Percentiles rank a stretch among this genome's conserved stretches.
Conservation (phyloP, 495 filamentous ascomycete species). For the Aspergillus bertholletiae region DNA sequence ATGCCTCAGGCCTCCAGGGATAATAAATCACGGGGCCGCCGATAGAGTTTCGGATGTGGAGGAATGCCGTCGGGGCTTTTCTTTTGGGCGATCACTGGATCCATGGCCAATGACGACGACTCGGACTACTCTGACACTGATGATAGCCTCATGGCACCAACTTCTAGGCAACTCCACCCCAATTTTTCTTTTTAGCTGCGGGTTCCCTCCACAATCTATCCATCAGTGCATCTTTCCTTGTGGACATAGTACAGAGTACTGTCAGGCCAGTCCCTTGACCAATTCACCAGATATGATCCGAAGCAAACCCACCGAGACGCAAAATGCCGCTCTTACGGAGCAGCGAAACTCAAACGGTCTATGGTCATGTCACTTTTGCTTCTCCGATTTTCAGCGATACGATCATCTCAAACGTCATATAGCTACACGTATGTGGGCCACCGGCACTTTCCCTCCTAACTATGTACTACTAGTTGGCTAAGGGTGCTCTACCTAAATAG, state of each 20-base stretch:
- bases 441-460: not conserved
- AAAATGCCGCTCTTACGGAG: not conserved
- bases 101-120: too few relatives aligned
- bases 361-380: slow-evolving; percentile 30
- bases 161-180: too few relatives aligned
- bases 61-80: slow-evolving; percentile 16
- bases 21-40: too few relatives aligned
- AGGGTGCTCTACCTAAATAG: too few relatives aligned
- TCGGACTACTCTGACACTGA: too few relatives aligned
- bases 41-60: slow-evolving; percentile 4
- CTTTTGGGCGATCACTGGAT: too few relatives aligned
- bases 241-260: too few relatives aligned
- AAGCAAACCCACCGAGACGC: not conserved
- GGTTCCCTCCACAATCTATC: not conserved
- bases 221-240: too few relatives aligned
- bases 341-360: not conserved
- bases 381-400: slow-evolving; percentile 25
- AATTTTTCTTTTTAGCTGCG: not conserved
- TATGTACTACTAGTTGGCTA: not conserved
- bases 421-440: slow-evolving; percentile 22
- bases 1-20: too few relatives aligned
- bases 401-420: slow-evolving; percentile 33
- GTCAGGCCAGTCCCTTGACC: too few relatives aligned
- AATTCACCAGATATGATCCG: too few relatives aligned
- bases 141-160: too few relatives aligned